Evolutionary conservation across 2,329 filamentous ascomycete species (phyloP).

Genomic region (Nemania sp.): DNA sequence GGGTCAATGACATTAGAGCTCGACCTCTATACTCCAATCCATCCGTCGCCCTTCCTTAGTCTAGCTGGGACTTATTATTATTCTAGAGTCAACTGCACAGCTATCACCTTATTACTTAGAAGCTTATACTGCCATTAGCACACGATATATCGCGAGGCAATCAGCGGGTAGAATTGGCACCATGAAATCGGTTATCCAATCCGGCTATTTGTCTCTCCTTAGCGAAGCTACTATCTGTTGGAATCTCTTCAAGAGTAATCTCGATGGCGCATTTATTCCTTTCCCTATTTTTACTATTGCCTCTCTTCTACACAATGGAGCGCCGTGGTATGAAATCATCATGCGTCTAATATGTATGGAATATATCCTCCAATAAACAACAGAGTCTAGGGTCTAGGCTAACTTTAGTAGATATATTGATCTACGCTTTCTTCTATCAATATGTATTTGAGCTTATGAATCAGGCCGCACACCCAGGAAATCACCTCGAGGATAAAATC

Average conservation of each 20-base stretch:
- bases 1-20: too few species aligned
- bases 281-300: conserved; percentile 22
- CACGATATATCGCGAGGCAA: not conserved
- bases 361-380: not conserved
- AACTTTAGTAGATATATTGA: conserved; percentile 12
- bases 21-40: too few species aligned
- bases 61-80: too few species aligned
- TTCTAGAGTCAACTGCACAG: too few species aligned
- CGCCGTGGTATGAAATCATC: conserved; percentile 1
- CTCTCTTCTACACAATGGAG: conserved; percentile 17
- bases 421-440: conserved; percentile 18
- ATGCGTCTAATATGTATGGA: conserved; percentile 5
- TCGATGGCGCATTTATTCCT: conserved; percentile 4
- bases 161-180: not conserved
- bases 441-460: conserved; percentile 23
- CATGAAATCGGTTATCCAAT: conserved; percentile 1
- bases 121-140: too few species aligned
- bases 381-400: not conserved
- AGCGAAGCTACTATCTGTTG: conserved; percentile 7
- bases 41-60: too few species aligned
- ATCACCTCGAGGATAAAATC: conserved; percentile 19
- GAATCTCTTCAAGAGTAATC: conserved; percentile 17
- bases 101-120: too few species aligned
- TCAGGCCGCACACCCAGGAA: conserved; percentile 13
- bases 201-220: not conserved